Percentiles rank a stretch among this genome's conserved stretches.
Conservation (phyloP, 495 filamentous ascomycete genomes). For the Penicillium samsonianum region DNA sequence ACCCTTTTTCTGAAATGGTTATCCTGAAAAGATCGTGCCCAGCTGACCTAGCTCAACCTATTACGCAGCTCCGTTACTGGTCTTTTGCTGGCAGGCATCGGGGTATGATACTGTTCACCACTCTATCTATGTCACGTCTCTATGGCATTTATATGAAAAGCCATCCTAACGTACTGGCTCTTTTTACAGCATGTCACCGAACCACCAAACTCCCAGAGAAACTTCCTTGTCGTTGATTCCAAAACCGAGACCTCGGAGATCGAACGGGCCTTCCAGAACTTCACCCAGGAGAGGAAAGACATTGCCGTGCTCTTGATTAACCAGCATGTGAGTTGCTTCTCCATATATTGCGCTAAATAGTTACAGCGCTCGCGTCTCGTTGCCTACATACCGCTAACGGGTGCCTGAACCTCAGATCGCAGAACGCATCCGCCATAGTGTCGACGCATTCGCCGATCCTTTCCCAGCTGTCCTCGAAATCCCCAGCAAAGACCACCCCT, state of each 20-base stretch:
- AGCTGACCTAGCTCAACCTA: conserved; percentile 25
- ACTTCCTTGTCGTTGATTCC: conserved; percentile 92
- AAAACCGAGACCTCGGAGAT: conserved; percentile 89
- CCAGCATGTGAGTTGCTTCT: conserved; percentile 73
- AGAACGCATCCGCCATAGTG: conserved; percentile 82
- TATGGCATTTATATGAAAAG: not conserved
- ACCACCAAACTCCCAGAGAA: conserved; percentile 84
- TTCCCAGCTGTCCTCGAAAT: conserved; percentile 78
- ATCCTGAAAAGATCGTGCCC: not conserved
- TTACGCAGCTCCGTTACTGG: conserved; percentile 87
- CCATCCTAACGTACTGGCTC: not conserved
- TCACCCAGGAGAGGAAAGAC: conserved; percentile 86
- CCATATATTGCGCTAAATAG: not conserved
- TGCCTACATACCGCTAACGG: not conserved
- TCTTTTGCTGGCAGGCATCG: conserved; percentile 89
- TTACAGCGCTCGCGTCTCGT: not conserved
- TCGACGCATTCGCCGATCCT: conserved; percentile 55
- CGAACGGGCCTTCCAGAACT: conserved; percentile 87
- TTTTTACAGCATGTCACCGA: conserved; percentile 67
- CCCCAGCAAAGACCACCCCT: conserved; percentile 98
- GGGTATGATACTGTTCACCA: conserved; percentile 58
- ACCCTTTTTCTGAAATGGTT: not conserved
- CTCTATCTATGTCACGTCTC: conserved; percentile 2
- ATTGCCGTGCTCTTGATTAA: conserved; percentile 97
- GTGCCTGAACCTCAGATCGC: conserved; percentile 62